phyloP scores from a whole-genome alignment of 2,329 filamentous ascomycete genomes.

The Drechmeria coniospora region DNA sequence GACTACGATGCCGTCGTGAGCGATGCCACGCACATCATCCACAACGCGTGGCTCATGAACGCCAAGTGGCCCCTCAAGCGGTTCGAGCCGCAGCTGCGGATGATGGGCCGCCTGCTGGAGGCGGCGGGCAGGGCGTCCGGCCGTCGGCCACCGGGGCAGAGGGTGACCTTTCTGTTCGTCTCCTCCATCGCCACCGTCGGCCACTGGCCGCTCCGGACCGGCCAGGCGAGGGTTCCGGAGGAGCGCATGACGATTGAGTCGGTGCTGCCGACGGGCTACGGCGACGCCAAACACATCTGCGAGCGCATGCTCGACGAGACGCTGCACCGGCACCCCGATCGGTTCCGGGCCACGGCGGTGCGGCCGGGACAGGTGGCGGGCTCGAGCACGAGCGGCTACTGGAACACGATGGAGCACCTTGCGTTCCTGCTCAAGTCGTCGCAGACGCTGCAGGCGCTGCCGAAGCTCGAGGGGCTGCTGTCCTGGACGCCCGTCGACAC shows the following conservation, averaged over 20 bases:
- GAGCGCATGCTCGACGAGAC: constrained; percentile 34
- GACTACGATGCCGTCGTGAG: constrained; percentile 21
- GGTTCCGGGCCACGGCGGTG: constrained; percentile 27
- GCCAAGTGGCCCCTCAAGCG: constrained; percentile 13
- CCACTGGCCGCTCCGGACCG: constrained; percentile 10
- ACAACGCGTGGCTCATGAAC: constrained; percentile 37
- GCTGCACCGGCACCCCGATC: constrained; percentile 22
- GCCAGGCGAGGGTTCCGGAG: constrained; percentile 24
- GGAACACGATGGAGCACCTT: constrained; percentile 38
- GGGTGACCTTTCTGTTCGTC: constrained; percentile 21
- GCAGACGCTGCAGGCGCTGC: constrained; percentile 25
- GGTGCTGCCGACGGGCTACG: constrained; percentile 30
- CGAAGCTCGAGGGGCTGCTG: constrained; percentile 22
- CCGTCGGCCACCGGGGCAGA: background rate
- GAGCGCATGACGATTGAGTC: constrained; percentile 20
- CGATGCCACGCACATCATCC: constrained; percentile 30
- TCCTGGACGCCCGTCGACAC: constrained; percentile 31
- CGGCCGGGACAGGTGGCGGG: constrained; percentile 38
- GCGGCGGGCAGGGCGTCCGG: constrained; percentile 20
- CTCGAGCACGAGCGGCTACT: constrained; percentile 30
- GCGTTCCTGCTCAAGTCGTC: constrained; percentile 32
- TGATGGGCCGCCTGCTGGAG: constrained; percentile 29
- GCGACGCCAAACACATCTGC: constrained; percentile 34
- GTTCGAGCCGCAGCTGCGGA: constrained; percentile 27
- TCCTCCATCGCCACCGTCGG: constrained; percentile 25